These are phyloP conservation scores for Ceratobasidium theobromae DNA, from an alignment of 1,284 basidiomycete species.

Conservation along the genomic window DNA sequence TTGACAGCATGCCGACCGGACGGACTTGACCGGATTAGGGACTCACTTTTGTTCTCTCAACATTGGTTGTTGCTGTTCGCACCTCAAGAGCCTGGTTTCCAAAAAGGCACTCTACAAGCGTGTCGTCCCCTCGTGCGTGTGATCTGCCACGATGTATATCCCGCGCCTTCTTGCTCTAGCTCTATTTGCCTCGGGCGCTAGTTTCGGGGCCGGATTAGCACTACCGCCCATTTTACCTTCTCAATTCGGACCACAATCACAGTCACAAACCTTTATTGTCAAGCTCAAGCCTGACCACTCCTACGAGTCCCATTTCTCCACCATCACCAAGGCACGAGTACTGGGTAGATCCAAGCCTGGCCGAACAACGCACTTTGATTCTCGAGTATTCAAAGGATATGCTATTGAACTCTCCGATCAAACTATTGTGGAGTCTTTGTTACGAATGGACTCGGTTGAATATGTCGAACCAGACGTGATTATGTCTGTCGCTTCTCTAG, in stretches of 20 bases:
- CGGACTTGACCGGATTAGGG: background rate
- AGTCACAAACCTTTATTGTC: slow-evolving; percentile 27
- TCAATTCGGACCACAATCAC: slow-evolving; percentile 1
- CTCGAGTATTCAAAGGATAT: slow-evolving; percentile 15
- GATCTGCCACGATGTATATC: background rate
- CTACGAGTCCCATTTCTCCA: background rate
- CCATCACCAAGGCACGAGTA: background rate
- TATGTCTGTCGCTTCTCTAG: slow-evolving; percentile 2
- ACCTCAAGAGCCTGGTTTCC: background rate
- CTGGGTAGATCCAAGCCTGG: background rate
- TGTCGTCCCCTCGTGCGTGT: background rate
- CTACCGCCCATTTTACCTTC: background rate
- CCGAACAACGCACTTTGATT: background rate
- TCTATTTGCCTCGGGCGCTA: background rate
- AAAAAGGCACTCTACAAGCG: background rate
- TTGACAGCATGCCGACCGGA: background rate
- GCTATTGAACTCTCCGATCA: background rate
- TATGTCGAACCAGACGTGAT: slow-evolving; percentile 19
- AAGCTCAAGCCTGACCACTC: slow-evolving; percentile 15
- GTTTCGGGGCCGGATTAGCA: background rate
- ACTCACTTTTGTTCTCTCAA: background rate
- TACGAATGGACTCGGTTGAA: slow-evolving; percentile 4
- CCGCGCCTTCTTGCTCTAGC: background rate
- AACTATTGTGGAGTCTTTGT: background rate
- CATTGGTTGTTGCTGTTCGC: background rate